Evolutionary conservation across 768 basidiomycete species (phyloP).

Genomic region (Termitomyces sp.): DNA sequence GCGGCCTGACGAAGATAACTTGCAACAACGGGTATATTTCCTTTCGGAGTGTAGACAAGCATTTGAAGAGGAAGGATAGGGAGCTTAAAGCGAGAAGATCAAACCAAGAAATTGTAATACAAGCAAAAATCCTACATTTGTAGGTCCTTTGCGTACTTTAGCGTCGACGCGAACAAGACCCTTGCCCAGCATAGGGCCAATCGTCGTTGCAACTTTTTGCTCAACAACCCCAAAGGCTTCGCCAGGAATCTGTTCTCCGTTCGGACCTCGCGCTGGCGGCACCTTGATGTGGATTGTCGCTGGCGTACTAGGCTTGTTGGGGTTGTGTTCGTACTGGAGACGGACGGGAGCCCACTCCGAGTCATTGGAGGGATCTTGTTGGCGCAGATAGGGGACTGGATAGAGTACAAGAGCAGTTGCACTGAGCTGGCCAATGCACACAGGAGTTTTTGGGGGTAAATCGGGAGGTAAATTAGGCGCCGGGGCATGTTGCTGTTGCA

Average conservation of each 20-base stretch:
- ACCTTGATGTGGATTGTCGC: constrained; percentile 81
- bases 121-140: constrained; percentile 40
- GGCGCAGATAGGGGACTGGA: constrained; percentile 63
- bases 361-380: constrained; percentile 40
- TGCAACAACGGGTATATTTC: constrained; percentile 83
- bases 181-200: constrained; percentile 83
- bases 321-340: constrained; percentile 66
- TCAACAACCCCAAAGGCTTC: constrained; percentile 84
- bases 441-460: constrained; percentile 73
- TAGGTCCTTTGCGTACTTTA: constrained; percentile 62
- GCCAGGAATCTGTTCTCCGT: constrained; percentile 52
- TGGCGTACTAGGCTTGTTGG: constrained; percentile 45
- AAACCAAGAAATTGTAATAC: constrained; percentile 14
- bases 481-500: constrained; percentile 20
- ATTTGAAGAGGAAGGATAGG: constrained; percentile 82
- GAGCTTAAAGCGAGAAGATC: constrained; percentile 41
- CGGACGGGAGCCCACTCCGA: constrained; percentile 68
- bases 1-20: constrained; percentile 64
- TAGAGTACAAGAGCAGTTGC: constrained; percentile 85
- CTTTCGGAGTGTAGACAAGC: constrained; percentile 91
- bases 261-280: constrained; percentile 45
- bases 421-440: constrained; percentile 85
- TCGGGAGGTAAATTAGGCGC: constrained; percentile 44
- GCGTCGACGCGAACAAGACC: constrained; percentile 80
- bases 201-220: constrained; percentile 73